Evolutionary conservation across 768 basidiomycete species (phyloP).

Genomic region (Suillus plorans): DNA sequence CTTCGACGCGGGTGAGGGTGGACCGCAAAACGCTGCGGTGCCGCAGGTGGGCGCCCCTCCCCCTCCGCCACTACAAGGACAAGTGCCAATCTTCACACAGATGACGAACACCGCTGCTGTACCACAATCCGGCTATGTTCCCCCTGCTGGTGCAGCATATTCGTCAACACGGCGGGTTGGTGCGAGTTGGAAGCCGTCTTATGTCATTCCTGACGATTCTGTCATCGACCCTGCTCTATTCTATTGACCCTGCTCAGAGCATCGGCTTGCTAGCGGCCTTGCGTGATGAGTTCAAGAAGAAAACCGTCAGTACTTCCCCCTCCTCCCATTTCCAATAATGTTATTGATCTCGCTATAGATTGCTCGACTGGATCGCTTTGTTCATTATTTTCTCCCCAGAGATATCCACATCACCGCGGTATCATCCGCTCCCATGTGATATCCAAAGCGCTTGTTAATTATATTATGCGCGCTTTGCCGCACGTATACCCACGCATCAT

Average conservation of each 20-base stretch:
- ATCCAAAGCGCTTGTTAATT: neutral
- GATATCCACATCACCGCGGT: neutral
- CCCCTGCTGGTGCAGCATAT: constrained; percentile 53
- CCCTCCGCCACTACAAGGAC: constrained; percentile 12
- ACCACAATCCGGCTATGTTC: constrained; percentile 37
- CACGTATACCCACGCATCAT: neutral
- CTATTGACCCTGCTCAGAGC: constrained; percentile 28
- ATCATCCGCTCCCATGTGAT: constrained; percentile 1
- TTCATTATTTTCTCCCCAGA: neutral
- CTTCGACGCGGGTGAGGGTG: constrained; percentile 26
- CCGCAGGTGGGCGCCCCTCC: constrained; percentile 22
- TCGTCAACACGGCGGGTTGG: constrained; percentile 54
- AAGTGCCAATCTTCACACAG: constrained; percentile 26
- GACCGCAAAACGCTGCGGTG: constrained; percentile 10
- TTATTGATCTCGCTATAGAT: constrained; percentile 6
- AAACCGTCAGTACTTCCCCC: constrained; percentile 12
- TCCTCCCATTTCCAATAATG: constrained; percentile 5
- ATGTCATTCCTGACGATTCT: constrained; percentile 16
- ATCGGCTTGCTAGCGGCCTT: neutral
- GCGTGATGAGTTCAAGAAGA: neutral
- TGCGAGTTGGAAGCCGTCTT: constrained; percentile 45
- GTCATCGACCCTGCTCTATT: constrained; percentile 29
- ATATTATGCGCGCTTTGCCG: neutral
- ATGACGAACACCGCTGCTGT: constrained; percentile 21
- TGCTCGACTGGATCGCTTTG: constrained; percentile 7